Evolutionary conservation across 768 basidiomycete genomes (phyloP).

Genomic region (Trametes punicea): DNA sequence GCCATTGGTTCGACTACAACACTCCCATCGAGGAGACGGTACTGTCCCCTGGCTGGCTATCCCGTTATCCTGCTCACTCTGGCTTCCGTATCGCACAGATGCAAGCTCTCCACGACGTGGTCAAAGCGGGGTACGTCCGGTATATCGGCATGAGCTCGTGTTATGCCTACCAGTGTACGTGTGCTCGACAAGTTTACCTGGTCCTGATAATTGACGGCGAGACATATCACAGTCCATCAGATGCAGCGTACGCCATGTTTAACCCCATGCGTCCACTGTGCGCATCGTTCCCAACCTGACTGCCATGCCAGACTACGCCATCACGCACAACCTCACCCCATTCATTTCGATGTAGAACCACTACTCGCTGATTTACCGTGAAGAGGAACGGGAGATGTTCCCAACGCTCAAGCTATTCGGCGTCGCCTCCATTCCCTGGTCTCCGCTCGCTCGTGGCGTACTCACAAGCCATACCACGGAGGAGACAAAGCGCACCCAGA

Average conservation of each 20-base stretch:
- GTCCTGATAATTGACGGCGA: background rate
- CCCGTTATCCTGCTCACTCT: background rate
- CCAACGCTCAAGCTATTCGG: conserved; percentile 42
- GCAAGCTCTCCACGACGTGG: conserved; percentile 43
- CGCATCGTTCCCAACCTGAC: conserved; percentile 9
- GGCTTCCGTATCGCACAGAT: conserved; percentile 22
- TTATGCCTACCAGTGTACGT: conserved; percentile 31
- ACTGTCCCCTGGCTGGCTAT: background rate
- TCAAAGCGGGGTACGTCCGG: conserved; percentile 39
- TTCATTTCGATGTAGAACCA: conserved; percentile 68
- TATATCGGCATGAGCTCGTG: conserved; percentile 36
- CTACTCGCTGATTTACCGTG: conserved; percentile 53
- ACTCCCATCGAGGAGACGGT: conserved; percentile 39
- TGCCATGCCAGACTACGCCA: conserved; percentile 37
- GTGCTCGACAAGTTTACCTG: background rate
- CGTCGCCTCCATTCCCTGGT: conserved; percentile 40
- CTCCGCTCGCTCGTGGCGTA: conserved; percentile 36
- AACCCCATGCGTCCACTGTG: background rate
- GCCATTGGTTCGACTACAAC: conserved; percentile 29
- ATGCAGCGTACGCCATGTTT: conserved; percentile 25
- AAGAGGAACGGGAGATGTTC: conserved; percentile 60
- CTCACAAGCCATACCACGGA: conserved; percentile 29
- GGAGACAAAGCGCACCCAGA: conserved; percentile 25
- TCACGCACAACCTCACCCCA: conserved; percentile 40
- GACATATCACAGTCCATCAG: conserved; percentile 22